Evolutionary conservation across 148 eudicot genomes (phyloP).

Genomic region (Oxyria digyna): DNA sequence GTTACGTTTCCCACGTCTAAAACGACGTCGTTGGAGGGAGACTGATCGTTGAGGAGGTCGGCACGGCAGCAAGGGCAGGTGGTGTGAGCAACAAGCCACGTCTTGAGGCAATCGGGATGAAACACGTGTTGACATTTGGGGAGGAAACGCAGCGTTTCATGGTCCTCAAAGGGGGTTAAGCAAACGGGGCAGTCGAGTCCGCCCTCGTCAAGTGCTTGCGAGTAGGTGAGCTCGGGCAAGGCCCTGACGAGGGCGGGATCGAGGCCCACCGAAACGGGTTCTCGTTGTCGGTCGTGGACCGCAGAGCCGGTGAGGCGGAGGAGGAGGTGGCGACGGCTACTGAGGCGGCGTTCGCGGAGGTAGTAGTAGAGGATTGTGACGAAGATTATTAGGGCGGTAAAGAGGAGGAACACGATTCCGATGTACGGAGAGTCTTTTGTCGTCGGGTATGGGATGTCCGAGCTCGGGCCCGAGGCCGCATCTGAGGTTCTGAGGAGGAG

Average conservation of each 20-base stretch:
- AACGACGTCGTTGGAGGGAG: neutral
- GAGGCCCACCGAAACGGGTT: slow-evolving; percentile 13
- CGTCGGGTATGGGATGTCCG: neutral
- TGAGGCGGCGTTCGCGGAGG: slow-evolving; percentile 5
- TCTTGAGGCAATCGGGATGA: slow-evolving; percentile 29
- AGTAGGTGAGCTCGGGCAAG: slow-evolving; percentile 16
- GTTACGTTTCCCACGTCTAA: neutral
- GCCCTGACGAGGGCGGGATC: slow-evolving; percentile 14
- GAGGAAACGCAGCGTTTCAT: slow-evolving; percentile 20
- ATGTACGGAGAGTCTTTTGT: neutral
- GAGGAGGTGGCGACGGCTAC: neutral
- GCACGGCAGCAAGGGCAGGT: slow-evolving; percentile 15
- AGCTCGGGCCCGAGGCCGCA: neutral
- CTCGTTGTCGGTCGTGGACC: neutral
- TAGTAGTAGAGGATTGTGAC: slow-evolving; percentile 4
- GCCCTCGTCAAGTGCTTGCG: neutral
- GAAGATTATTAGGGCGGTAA: slow-evolving; percentile 1
- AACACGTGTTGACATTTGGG: slow-evolving; percentile 34
- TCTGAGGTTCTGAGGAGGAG: neutral
- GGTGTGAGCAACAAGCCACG: slow-evolving; percentile 22
- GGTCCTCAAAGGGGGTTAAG: slow-evolving; percentile 16
- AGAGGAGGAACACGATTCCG: slow-evolving; percentile 4
- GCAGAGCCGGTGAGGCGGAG: slow-evolving; percentile 3
- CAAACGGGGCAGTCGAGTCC: slow-evolving; percentile 26
- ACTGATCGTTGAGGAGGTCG: neutral